phyloP scores from a whole-genome alignment of 306 rosid species.

The Psophocarpus tetragonolobus region DNA sequence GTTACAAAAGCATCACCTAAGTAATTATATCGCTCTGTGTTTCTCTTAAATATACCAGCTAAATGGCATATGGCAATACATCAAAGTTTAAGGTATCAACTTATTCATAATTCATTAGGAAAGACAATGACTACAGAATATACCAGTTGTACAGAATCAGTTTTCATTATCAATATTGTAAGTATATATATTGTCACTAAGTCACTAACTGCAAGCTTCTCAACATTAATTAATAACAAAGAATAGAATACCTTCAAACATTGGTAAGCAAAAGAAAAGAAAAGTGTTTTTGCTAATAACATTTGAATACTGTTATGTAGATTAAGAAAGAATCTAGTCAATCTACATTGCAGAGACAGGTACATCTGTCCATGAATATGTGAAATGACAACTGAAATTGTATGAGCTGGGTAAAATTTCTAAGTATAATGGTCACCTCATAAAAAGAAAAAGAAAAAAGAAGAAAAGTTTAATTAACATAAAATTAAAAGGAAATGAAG shows the following conservation, averaged over 20 bases:
- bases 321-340: no score
- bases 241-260: background rate
- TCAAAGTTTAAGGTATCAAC: background rate
- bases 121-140: background rate
- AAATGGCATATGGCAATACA: background rate
- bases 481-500: background rate
- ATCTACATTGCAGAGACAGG: background rate
- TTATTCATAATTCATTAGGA: background rate
- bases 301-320: background rate
- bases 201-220: background rate
- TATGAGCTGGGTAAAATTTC: background rate
- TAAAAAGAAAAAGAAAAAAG: background rate
- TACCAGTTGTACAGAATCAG: background rate
- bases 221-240: background rate
- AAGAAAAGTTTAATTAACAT: background rate
- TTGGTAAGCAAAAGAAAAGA: background rate
- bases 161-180: background rate
- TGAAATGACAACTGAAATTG: constrained; percentile 5
- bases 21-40: background rate
- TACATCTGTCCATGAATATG: background rate
- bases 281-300: background rate
- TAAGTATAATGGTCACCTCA: background rate
- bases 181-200: background rate
- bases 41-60: constrained; percentile 1
- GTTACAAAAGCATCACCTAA: constrained; percentile 16